These are phyloP conservation scores for Paracoccidioides lutzii DNA, from an alignment of 2,329 filamentous ascomycete genomes.

Conservation along the genomic window DNA sequence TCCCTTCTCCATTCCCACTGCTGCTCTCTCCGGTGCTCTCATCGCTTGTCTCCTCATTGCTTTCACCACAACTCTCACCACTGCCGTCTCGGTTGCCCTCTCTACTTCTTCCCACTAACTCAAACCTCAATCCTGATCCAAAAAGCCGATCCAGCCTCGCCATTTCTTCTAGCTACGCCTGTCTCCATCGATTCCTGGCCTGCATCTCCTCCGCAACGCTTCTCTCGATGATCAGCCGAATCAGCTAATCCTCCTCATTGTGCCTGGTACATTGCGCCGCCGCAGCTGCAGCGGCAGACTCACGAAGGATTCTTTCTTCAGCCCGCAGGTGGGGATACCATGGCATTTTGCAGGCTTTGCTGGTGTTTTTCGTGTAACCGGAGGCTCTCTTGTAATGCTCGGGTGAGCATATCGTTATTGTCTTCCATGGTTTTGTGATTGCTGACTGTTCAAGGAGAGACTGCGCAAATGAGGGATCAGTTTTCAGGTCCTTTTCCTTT, in stretches of 20 bases:
- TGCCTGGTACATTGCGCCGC: not conserved
- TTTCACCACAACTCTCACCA: no score
- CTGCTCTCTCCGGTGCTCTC: no score
- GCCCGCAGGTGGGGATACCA: not conserved
- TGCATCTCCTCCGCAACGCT: slow-evolving; percentile 6
- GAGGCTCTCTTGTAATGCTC: slow-evolving; percentile 9
- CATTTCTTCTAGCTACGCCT: slow-evolving; percentile 3
- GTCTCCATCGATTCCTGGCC: not conserved
- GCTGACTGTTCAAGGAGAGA: not conserved
- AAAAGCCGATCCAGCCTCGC: slow-evolving; percentile 7
- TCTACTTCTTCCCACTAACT: not conserved
- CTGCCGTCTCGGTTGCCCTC: no score
- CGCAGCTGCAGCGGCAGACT: slow-evolving; percentile 6
- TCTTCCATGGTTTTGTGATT: not conserved
- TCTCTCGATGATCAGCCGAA: slow-evolving; percentile 1
- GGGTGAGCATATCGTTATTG: slow-evolving; percentile 7
- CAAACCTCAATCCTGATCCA: not conserved
- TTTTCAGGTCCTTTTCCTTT: no score
- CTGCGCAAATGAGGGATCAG: not conserved
- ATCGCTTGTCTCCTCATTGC: no score
- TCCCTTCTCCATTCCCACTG: no score
- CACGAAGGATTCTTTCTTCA: slow-evolving; percentile 1
- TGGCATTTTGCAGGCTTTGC: not conserved
- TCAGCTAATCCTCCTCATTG: slow-evolving; percentile 2
- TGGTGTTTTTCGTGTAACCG: slow-evolving; percentile 6